Conservation (phyloP, 2,329 filamentous ascomycete genomes). For the Exophiala lecanii-corni region DNA sequence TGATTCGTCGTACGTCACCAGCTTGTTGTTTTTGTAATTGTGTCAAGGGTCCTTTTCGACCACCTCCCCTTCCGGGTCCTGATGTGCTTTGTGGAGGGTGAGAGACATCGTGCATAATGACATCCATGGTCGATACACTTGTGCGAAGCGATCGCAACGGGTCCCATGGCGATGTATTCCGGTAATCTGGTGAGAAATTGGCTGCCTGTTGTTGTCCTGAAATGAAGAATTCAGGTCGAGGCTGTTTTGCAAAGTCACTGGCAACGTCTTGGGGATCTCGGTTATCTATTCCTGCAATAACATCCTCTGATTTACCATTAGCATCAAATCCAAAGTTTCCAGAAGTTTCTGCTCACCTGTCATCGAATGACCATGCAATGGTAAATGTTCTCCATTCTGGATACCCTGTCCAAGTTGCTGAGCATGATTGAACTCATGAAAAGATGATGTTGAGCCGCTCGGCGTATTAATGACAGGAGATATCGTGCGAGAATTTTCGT, state of each 20-base stretch:
- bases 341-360: slow-evolving; percentile 15
- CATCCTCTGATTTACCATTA: slow-evolving; percentile 4
- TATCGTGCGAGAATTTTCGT: neutral
- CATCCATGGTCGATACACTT: slow-evolving; percentile 5
- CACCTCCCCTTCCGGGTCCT: slow-evolving; percentile 12
- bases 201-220: slow-evolving; percentile 5
- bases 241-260: slow-evolving; percentile 8
- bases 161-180: slow-evolving; percentile 14
- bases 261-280: slow-evolving; percentile 7
- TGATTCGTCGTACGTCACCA: slow-evolving; percentile 16
- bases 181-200: slow-evolving; percentile 10
- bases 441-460: neutral
- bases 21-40: slow-evolving; percentile 13
- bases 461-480: neutral
- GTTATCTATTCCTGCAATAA: slow-evolving; percentile 17
- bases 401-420: neutral
- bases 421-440: neutral
- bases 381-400: neutral
- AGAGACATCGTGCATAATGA: slow-evolving; percentile 5
- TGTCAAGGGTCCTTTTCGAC: slow-evolving; percentile 17
- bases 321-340: no score
- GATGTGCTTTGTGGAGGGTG: neutral
- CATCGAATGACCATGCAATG: slow-evolving; percentile 8
- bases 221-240: slow-evolving; percentile 10
- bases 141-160: slow-evolving; percentile 8